Percentiles rank a stretch among this genome's conserved stretches.
Evolutionary conservation across 1,284 basidiomycete genomes (phyloP).

Genomic region (Flammula alnicola): DNA sequence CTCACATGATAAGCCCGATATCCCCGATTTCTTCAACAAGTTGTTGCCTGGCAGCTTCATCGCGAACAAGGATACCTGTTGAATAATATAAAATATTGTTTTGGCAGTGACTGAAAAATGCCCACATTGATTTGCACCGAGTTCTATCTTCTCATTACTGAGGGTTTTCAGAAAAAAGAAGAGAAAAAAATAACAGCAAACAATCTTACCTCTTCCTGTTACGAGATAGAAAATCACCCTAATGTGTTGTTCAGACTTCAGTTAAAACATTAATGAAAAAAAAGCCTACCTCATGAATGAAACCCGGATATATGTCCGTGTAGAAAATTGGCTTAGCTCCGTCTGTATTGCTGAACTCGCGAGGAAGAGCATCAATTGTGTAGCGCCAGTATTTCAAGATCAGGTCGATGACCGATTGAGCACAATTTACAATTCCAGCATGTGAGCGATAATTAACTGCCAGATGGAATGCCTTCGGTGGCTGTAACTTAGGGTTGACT

Average conservation of each 20-base stretch:
- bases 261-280: constrained; percentile 5
- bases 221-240: no score
- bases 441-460: constrained; percentile 75
- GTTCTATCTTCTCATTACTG: constrained; percentile 54
- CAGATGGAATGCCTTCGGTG: constrained; percentile 56
- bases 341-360: constrained; percentile 62
- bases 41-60: constrained; percentile 55
- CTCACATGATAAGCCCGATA: constrained; percentile 67
- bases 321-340: constrained; percentile 69
- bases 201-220: no score
- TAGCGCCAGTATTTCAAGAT: constrained; percentile 70
- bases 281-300: neutral
- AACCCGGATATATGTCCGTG: constrained; percentile 36
- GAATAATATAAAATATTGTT: neutral
- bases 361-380: constrained; percentile 63
- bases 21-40: constrained; percentile 61
- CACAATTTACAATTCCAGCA: constrained; percentile 70
- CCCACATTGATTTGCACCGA: constrained; percentile 73
- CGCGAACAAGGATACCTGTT: constrained; percentile 79
- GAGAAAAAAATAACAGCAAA: no score
- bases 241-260: no score
- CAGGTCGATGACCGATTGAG: constrained; percentile 65
- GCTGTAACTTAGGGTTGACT: neutral
- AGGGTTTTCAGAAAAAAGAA: no score
- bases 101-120: neutral